Base-by-base conservation (phyloP, 2,329 filamentous ascomycete genomes). In the Tympanopsis confertula region DNA sequence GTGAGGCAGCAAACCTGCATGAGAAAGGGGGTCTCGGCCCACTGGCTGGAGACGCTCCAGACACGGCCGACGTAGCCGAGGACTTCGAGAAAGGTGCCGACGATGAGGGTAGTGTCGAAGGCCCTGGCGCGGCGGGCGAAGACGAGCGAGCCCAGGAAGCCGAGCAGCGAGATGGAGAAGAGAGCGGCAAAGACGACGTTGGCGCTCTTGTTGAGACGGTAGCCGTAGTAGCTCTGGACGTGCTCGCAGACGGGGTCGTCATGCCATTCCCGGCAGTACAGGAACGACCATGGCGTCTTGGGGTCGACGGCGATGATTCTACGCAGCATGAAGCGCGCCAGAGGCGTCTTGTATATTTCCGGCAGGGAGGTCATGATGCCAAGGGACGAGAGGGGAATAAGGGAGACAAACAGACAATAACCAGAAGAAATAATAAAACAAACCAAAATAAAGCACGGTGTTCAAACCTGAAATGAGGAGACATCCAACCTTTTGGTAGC, bases 1-100 rank as follows among this genome's bases (percentile, higher is more conserved):
- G 77, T 82, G 40, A 84, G 61, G 44, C 68, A 73, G 48, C 71
- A 66, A 26, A 78, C 69, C 50, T 80, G 74, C 26, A 76, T 68
- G 39, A 70, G 47, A 52, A 72, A 72, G 15, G 59, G 56, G 29
- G 55, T 51, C 43, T 63, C 50, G n/a, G 47, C 45, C 59, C 65
- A 79, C 3, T 65, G 66, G 47, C 81, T 68, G 26, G 65, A 36
- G 48, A 66, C 66, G 48, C 73, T 67, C 47, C 69, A 57, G 20
- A 82, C 56, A 7, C 78, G 65, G 3, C 69, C 77, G 0, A 53
- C 55, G 44, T 82, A 82, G 10, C 77, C 78, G 18, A 78, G 44
- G 13, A 77, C 54, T 52, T 82, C 77, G 20, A 64, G 60, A 29
- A 66, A 36, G 14, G 71, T 59, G 5, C 78, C 78, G 0, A 68